These are phyloP conservation scores for Brassica incana DNA, from an alignment of 345 rosid species.

Conservation along the genomic window DNA sequence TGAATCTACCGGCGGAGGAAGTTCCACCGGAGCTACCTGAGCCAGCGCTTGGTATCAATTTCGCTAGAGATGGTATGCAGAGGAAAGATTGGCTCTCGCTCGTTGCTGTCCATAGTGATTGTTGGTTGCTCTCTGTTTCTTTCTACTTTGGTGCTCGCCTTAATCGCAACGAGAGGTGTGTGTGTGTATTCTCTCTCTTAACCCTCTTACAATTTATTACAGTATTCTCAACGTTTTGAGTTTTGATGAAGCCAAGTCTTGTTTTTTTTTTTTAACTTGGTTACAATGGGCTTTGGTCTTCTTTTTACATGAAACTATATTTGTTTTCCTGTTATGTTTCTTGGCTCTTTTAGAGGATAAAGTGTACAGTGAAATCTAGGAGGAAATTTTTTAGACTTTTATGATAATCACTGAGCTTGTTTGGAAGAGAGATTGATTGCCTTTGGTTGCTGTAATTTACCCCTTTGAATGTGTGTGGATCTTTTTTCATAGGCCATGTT, in stretches of 20 bases:
- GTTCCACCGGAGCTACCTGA: conserved; percentile 98
- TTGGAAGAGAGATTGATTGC: background rate
- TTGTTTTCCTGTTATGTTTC: background rate
- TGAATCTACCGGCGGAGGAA: conserved; percentile 91
- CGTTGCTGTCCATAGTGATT: conserved; percentile 94
- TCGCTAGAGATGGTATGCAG: conserved; percentile 96
- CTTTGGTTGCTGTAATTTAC: background rate
- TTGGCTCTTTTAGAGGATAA: background rate
- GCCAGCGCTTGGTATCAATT: conserved; percentile 95
- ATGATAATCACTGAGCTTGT: background rate
- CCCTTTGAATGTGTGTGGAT: conserved; percentile 11
- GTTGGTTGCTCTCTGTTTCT: conserved; percentile 96
- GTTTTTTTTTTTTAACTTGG: background rate
- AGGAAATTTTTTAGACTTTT: background rate
- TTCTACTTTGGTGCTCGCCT: conserved; percentile 95
- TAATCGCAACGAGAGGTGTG: conserved; percentile 86
- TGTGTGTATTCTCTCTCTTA: background rate
- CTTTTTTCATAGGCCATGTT: background rate
- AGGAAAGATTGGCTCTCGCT: conserved; percentile 92
- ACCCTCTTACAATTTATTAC: background rate
- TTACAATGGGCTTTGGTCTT: conserved; percentile 1
- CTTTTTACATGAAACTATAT: background rate
- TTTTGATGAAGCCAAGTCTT: background rate
- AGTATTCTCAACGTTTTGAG: background rate
- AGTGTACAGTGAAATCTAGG: background rate